Base-by-base conservation (phyloP, 2,329 filamentous ascomycete genomes). In the Metarhizium anisopliae region DNA sequence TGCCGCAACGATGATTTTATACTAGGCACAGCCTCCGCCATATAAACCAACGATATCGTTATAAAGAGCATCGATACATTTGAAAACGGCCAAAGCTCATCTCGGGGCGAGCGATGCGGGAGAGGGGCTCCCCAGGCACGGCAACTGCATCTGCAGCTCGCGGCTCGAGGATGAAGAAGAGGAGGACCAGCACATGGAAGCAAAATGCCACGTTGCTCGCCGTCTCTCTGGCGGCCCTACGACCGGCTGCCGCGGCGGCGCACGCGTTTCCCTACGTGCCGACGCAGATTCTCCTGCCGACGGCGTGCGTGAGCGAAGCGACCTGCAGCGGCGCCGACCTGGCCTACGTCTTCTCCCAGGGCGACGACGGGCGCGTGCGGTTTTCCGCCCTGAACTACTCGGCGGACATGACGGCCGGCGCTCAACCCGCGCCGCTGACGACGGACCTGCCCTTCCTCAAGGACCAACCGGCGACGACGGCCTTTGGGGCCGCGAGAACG, bases 231-330 rank as follows among this genome's bases (percentile, higher is more conserved):
- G 56, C 45, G 50, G 51, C 32, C 51, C 47, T 53, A 45, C 56
- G 47, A 6, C 47, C 56, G 11, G 50, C 52, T 7, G 16, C 53
- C 16, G 55, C 66, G 42, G 63, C 70, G 6, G 74, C 77, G 53
- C 74, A 77, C 63, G 69, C 68, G 51, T 78, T 90, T 53, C 90
- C 90, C 30, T 95, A 95, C 74, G 84, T 85, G 55, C 87, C 90
- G 2, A 90, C 90, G 0, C 83, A 81, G 35, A 79, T 95, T 53
- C 79, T 93, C 56, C 77, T 84, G 50, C 75, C 79, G 6, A 66
- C 70, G 56, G 55, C 62, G n/a, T 71, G 70, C 57, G 68, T 75
- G 54, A 76, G 79, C 58, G 69, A 73, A 25, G 72, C 63, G 38
- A 56, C 61, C 35, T 68, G 65, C 64, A 64, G 62, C 60, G 68